A percentile compares a stretch with the other conserved stretches of the same genome.
These are phyloP conservation scores for Candida corydali DNA, from an alignment of 805 yeast species.

Conservation along the genomic window DNA sequence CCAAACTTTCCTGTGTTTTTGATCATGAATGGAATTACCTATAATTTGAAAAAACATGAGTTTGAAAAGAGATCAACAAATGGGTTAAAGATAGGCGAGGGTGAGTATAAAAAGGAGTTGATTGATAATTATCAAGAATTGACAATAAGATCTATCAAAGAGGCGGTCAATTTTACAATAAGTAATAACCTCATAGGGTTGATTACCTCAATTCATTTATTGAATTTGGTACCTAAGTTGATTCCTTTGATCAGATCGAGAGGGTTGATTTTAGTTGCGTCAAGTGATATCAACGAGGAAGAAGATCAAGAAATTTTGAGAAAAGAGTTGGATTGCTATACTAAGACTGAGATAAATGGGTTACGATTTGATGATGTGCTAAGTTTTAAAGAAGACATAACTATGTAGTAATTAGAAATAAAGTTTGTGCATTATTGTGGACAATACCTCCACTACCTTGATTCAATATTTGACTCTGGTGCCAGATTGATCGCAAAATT, in stretches of 20 bases:
- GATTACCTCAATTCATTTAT: slow-evolving; percentile 66
- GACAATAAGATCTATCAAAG: slow-evolving; percentile 66
- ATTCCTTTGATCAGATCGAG: slow-evolving; percentile 70
- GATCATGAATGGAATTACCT: slow-evolving; percentile 64
- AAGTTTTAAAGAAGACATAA: slow-evolving; percentile 57
- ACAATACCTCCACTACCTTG: too few species aligned
- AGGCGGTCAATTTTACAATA: slow-evolving; percentile 76
- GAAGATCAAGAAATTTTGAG: slow-evolving; percentile 20
- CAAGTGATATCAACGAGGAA: slow-evolving; percentile 35
- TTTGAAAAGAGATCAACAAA: slow-evolving; percentile 40
- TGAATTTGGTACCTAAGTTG: slow-evolving; percentile 70
- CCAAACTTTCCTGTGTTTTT: slow-evolving; percentile 95
- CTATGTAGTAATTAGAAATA: slow-evolving; percentile 16
- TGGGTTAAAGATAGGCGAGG: slow-evolving; percentile 30
- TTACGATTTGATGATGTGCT: slow-evolving; percentile 58
- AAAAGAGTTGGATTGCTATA: slow-evolving; percentile 32
- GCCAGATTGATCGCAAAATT: too few species aligned
- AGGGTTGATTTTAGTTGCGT: slow-evolving; percentile 82
- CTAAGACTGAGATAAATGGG: slow-evolving; percentile 59
- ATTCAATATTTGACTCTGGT: too few species aligned
- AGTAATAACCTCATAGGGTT: slow-evolving; percentile 83
- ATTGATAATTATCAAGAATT: slow-evolving; percentile 31
- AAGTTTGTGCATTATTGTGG: not conserved
- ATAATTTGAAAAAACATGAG: slow-evolving; percentile 17
- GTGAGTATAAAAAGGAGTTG: slow-evolving; percentile 14